Conservation (phyloP, 345 rosid species). For the Euclidium syriacum region DNA sequence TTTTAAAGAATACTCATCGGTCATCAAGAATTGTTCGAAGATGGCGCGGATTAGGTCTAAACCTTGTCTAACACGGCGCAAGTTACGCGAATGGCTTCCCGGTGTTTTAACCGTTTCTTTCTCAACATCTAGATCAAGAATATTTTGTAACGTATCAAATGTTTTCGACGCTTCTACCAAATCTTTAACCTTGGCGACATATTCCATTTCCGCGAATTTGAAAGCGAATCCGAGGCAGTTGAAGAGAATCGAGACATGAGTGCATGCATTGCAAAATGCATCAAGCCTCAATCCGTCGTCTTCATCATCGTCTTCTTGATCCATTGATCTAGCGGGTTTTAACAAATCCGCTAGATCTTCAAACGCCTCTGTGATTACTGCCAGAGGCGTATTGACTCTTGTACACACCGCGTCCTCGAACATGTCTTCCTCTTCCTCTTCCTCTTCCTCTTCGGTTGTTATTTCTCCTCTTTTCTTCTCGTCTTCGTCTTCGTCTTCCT, state of each 20-base stretch:
- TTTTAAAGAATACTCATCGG: conserved; percentile 57
- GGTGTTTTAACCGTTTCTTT: conserved; percentile 64
- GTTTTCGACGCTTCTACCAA: conserved; percentile 66
- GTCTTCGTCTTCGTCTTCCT: conserved; percentile 20
- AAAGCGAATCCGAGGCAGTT: conserved; percentile 81
- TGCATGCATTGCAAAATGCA: conserved; percentile 56
- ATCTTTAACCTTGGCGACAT: conserved; percentile 63
- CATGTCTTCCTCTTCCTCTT: conserved; percentile 18
- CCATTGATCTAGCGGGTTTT: conserved; percentile 10
- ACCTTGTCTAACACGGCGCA: conserved; percentile 89
- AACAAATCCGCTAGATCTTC: conserved; percentile 44
- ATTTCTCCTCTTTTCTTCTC: too few species aligned
- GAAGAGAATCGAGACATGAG: conserved; percentile 65
- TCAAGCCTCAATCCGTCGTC: conserved; percentile 40
- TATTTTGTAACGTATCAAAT: conserved; percentile 41
- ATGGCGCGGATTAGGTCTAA: conserved; percentile 82
- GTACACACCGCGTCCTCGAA: conserved; percentile 28
- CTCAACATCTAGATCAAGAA: conserved; percentile 62
- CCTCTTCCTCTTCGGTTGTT: too few species aligned
- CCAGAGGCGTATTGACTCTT: conserved; percentile 33
- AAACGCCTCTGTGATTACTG: conserved; percentile 53
- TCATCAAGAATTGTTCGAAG: conserved; percentile 59
- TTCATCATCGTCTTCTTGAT: background rate
- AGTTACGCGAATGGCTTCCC: conserved; percentile 76
- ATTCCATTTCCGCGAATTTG: conserved; percentile 84